Base-by-base conservation (phyloP, 305 asterid genomes). In the Solanum chacoense region DNA sequence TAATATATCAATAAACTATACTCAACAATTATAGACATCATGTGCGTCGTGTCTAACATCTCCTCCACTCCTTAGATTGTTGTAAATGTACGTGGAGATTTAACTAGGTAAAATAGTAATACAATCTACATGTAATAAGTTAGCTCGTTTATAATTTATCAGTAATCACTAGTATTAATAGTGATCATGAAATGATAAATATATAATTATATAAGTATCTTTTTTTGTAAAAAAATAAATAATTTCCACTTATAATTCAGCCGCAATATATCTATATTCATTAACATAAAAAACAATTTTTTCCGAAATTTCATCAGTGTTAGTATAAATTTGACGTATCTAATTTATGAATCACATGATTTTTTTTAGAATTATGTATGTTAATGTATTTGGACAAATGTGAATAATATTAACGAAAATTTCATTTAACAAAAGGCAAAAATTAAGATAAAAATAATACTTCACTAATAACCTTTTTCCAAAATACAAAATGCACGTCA, bases 321-420 rank as follows among this genome's bases (percentile, higher is more conserved):
- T 55, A 0, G 26, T 59, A 20, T 63, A 22, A 63, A 63, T 0
- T 63, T 63, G 13, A 22, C 6, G 0, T 0, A 63, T 63, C 71
- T 22, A 63, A 63, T 63, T 22, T 3, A 22, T 63, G 3, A 63
- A 22, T 63, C 71, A 63, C 71, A 22, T 63, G 71, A 8, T 3
- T 1, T 0, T 0, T 7, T 7, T 3, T 0, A 20, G 1, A 22
- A 22, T 63, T 22, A 22, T 0, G 67, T 55, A 55, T 0, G 71
- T 22, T 63, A 22, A 22, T 22, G 0, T 63, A 8, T 8, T 0
- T 63, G 13, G 71, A 22, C 71, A 22, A 22, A 4, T 63, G 12
- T 63, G 28, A 59, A 59, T 55, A 55, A 55, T 22, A 22, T 63
- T 0, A 22, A 22, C 29, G 28, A 63, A 9, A 22, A 22, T 63